Evolutionary conservation across 495 filamentous ascomycete species (phyloP), one percentile per base, ranked within the genome.

Genomic region (Letharia lupina): DNA sequence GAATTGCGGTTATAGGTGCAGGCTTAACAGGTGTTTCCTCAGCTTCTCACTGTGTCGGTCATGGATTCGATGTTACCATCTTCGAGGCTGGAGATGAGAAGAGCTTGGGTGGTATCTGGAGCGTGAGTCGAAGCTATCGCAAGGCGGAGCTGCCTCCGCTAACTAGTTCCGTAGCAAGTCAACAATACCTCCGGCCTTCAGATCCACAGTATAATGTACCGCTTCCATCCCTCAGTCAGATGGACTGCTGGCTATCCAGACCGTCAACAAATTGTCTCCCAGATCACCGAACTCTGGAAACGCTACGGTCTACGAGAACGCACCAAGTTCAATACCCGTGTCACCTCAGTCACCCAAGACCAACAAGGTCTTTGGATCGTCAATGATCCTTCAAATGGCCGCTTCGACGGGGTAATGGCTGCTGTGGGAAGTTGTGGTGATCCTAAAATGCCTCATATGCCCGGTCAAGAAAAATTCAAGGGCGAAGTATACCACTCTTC

Each of bases 131-230:
- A 3, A 20, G 11, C 28, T 9, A 7, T 12, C 37, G 4, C 31
- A 9, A 59, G 20, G n/a, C n/a, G 10, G 39, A 50, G n/a, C 31
- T 54, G 28, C 28, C 42, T 48, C 23, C 50, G 20, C 70, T 73
- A 60, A 72, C 54, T 52, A 4, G 10, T 60, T 33, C 12, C 20
- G 23, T 50, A 91, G 86, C 82, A 83, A 77, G 91, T 93, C 50
- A 93, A 93, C 78, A 89, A 88, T 65, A 93, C 90, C 13, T 91
- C 89, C 2, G 82, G 87, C 52, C 82, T 94, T 0, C 90, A 94
- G 69, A 90, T 94, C 47, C 89, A 94, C 73, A 89, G 86, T 52
- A 76, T 92, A 65, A 93, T 94, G 90, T 94, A 93, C 75, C 84
- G 91, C 41, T 96, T 94, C 74, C 89, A 92, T 66, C 91, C 91